Conservation (phyloP, 2,329 filamentous ascomycete genomes). For the Mariannaea elegans region DNA sequence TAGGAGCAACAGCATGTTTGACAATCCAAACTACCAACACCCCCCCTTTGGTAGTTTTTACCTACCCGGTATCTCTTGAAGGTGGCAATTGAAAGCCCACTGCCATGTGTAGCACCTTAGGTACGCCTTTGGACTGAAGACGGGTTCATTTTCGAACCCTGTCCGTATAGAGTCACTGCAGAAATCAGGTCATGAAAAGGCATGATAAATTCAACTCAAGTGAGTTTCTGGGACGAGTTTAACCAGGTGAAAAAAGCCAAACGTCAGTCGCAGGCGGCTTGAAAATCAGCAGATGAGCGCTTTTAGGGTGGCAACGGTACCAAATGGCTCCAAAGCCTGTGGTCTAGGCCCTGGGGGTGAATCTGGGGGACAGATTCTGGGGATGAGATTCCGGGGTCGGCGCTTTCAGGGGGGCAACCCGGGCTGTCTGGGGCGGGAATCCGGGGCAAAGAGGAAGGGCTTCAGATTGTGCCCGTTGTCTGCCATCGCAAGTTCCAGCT, state of each 20-base stretch:
- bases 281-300: conserved; percentile 4
- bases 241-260: background rate
- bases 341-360: background rate
- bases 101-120: no score
- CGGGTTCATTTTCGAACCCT: background rate
- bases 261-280: background rate
- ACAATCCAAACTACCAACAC: no score
- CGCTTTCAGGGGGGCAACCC: background rate
- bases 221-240: background rate
- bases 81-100: no score
- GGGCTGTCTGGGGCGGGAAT: conserved; percentile 11
- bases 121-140: background rate
- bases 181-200: background rate
- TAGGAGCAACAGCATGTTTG: no score
- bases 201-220: background rate
- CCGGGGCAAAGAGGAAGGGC: conserved; percentile 2
- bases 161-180: background rate
- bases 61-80: no score
- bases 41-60: no score
- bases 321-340: background rate
- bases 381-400: conserved; percentile 8
- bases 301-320: conserved; percentile 13
- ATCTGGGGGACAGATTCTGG: conserved; percentile 15
- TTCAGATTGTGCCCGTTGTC: background rate
- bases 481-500: conserved; percentile 13